phyloP scores from a whole-genome alignment of 2,329 filamentous ascomycete genomes.

The Sporothrix pseudoabietina region DNA sequence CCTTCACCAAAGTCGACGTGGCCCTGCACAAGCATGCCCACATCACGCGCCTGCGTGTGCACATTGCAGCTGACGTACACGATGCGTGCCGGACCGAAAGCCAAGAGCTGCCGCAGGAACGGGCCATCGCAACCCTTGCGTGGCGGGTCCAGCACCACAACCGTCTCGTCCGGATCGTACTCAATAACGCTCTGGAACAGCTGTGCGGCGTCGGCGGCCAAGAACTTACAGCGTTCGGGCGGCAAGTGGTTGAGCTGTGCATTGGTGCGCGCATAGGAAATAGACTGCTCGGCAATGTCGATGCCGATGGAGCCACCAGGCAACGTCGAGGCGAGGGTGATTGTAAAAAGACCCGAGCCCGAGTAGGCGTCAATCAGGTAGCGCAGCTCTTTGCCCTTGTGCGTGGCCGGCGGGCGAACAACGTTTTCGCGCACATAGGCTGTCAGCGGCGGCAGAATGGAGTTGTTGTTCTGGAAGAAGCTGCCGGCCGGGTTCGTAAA shows the following conservation, averaged over 20 bases:
- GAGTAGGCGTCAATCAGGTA: slow-evolving; percentile 98
- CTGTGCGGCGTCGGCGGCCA: slow-evolving; percentile 81
- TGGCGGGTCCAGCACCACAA: slow-evolving; percentile 95
- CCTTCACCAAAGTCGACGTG: slow-evolving; percentile 44
- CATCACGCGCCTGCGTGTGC: slow-evolving; percentile 92
- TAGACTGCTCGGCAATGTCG: slow-evolving; percentile 80
- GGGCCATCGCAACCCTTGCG: slow-evolving; percentile 88
- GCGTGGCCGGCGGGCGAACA: slow-evolving; percentile 49
- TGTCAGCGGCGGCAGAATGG: slow-evolving; percentile 85
- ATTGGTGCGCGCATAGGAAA: slow-evolving; percentile 76
- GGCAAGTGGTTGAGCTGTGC: slow-evolving; percentile 73
- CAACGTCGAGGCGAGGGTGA: slow-evolving; percentile 85
- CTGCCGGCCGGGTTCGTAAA: slow-evolving; percentile 91
- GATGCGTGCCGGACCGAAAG: slow-evolving; percentile 75
- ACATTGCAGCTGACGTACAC: slow-evolving; percentile 98
- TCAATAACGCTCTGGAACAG: slow-evolving; percentile 71
- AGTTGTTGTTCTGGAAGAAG: slow-evolving; percentile 99
- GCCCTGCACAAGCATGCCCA: slow-evolving; percentile 82
- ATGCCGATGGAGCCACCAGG: slow-evolving; percentile 81
- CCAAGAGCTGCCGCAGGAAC: slow-evolving; percentile 79
- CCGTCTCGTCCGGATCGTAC: slow-evolving; percentile 78
- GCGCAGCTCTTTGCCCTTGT: slow-evolving; percentile 53
- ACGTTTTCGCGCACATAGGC: slow-evolving; percentile 82
- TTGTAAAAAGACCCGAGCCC: slow-evolving; percentile 94
- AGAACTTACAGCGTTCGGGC: slow-evolving; percentile 72